Evolutionary conservation across 2,329 filamentous ascomycete species (phyloP).

Genomic region (Rhynchosporium graminicola): DNA sequence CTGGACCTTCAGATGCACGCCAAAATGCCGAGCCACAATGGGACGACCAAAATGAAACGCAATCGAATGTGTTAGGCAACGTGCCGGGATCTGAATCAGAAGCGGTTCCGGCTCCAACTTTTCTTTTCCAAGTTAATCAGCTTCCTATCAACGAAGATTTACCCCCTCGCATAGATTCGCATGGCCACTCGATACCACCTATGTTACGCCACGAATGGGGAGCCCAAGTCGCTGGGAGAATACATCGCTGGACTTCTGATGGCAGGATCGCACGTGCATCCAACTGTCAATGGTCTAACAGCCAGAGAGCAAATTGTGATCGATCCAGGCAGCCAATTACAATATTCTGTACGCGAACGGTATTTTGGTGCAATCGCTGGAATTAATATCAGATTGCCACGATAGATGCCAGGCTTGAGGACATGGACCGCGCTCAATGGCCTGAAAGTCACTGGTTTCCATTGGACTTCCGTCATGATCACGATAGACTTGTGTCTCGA

Average conservation of each 20-base stretch:
- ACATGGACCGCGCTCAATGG: conserved; percentile 7
- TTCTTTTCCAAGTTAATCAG: conserved; percentile 45
- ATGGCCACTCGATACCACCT: conserved; percentile 34
- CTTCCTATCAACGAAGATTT: conserved; percentile 42
- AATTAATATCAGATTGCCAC: conserved; percentile 21
- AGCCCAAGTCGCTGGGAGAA: conserved; percentile 22
- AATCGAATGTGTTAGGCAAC: no score
- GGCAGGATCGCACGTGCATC: conserved; percentile 10
- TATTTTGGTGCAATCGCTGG: conserved; percentile 29
- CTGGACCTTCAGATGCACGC: no score
- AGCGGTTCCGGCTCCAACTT: conserved; percentile 30
- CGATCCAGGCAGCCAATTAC: background rate
- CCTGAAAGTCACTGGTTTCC: conserved; percentile 24
- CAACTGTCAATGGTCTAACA: no score
- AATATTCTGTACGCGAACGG: conserved; percentile 18
- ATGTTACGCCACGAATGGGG: conserved; percentile 24
- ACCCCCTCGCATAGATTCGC: conserved; percentile 15
- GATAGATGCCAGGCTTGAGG: conserved; percentile 19
- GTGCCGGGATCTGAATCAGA: no score
- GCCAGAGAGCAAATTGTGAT: background rate
- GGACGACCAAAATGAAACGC: no score
- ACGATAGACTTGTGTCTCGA: conserved; percentile 10
- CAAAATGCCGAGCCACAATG: no score
- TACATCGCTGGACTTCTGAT: conserved; percentile 33
- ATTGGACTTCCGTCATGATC: conserved; percentile 23